phyloP scores from a whole-genome alignment of 768 basidiomycete species.

The Agrocybe praecox region DNA sequence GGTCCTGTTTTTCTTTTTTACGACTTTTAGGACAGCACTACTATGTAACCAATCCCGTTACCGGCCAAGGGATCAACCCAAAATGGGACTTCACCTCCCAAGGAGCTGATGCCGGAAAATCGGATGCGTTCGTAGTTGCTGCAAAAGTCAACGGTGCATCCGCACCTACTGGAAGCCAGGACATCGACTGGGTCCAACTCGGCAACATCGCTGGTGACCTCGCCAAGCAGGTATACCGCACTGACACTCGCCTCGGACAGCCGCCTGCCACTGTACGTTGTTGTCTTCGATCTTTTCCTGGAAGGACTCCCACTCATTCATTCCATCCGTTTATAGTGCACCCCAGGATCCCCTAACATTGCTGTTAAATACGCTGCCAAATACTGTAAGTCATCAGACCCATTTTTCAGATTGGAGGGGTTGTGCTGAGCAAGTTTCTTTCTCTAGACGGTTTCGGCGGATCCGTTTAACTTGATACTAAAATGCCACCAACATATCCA shows the following conservation, averaged over 20 bases:
- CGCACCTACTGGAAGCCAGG: conserved; percentile 35
- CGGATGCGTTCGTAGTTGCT: conserved; percentile 43
- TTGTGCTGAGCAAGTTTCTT: not conserved
- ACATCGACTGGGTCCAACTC: conserved; percentile 56
- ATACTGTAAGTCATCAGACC: conserved; percentile 39
- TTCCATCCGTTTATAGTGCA: conserved; percentile 26
- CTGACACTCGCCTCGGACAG: conserved; percentile 51
- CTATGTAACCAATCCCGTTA: conserved; percentile 50
- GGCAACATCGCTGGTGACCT: conserved; percentile 42
- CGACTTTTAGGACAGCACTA: conserved; percentile 48
- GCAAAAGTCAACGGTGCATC: conserved; percentile 37
- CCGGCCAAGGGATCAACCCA: conserved; percentile 40
- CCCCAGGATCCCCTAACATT: conserved; percentile 36
- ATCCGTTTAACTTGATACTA: conserved; percentile 6
- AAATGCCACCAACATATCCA: not conserved
- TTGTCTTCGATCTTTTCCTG: not conserved
- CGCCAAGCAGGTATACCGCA: conserved; percentile 49
- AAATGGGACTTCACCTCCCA: conserved; percentile 54
- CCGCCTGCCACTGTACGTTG: conserved; percentile 44
- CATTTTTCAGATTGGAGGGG: not conserved
- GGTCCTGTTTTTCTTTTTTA: too few species aligned
- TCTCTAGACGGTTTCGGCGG: conserved; percentile 12
- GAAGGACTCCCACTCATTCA: not conserved
- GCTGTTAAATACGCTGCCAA: conserved; percentile 46
- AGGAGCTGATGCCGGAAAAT: conserved; percentile 32